Base-by-base conservation (phyloP, 2,329 filamentous ascomycete genomes). In the Fusarium xyrophilum region DNA sequence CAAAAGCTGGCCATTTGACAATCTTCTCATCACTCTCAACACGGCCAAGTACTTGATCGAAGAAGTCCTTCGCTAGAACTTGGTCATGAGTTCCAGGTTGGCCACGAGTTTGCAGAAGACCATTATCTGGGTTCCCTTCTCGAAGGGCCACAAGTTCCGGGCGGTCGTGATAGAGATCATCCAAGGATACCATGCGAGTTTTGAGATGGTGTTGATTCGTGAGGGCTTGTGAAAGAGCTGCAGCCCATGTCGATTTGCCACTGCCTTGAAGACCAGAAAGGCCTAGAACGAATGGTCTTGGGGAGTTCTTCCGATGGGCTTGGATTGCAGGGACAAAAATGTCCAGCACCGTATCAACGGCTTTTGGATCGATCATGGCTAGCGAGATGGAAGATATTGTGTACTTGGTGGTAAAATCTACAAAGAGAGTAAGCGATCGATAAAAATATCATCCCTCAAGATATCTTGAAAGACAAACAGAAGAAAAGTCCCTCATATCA, bases 181-280 rank as follows among this genome's bases (percentile, higher is more conserved):
- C 69, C 3, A 74, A 4, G 2, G 72, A 74, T 2, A 74, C 1
- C 0, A 65, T 69, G 2, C 67, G 60, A 4, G 68, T 69, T 15
- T 63, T 70, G 30, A 74, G 51, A 7, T 52, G 42, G 30, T 74
- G 58, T n/a, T 68, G 55, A 4, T 12, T 50, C 10, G 50, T 46
- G 33, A 74, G 48, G 7, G 58, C 48, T 8, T 60, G n/a, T 1
- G 72, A 70, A 1, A 74, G 51, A 36, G 69, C 70, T 28, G 50
- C 56, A 14, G 72, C 72, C 72, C 72, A 74, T 60, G 72, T 74
- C 14, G 72, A 74, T 21, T 74, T 74, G 3, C 72, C 72, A 28
- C 72, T 74, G 13, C 72, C 72, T 50, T 74, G 72, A 3, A 74
- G 55, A 0, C 72, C 72, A 3, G 72, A 74, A 23, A 74, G 48